Conservation (phyloP, 306 rosid species). For the Rubus parviflorus region DNA sequence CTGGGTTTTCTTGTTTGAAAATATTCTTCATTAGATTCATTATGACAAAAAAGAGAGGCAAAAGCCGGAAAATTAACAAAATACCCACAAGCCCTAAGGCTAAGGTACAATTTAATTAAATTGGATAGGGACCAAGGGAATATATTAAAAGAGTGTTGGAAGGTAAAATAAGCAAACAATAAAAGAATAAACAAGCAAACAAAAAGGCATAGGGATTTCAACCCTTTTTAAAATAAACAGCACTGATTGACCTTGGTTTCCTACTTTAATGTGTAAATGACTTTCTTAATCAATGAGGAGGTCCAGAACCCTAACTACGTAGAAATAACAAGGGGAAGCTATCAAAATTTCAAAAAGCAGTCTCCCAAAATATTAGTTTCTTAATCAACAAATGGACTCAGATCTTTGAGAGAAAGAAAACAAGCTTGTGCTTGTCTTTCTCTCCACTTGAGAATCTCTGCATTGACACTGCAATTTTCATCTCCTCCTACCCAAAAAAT, state of each 20-base stretch:
- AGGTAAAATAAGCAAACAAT: slow-evolving; percentile 27
- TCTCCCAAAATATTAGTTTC: slow-evolving; percentile 43
- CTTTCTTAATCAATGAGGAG: slow-evolving; percentile 36
- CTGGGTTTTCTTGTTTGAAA: background rate
- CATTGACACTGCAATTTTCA: slow-evolving; percentile 45
- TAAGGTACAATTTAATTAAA: slow-evolving; percentile 25
- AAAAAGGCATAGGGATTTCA: slow-evolving; percentile 36
- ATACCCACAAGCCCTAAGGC: slow-evolving; percentile 6
- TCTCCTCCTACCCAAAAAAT: slow-evolving; percentile 26
- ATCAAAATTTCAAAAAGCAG: slow-evolving; percentile 77
- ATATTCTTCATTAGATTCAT: background rate
- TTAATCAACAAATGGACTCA: slow-evolving; percentile 48
- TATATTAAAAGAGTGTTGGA: slow-evolving; percentile 16
- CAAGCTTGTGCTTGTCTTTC: slow-evolving; percentile 81
- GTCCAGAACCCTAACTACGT: slow-evolving; percentile 47
- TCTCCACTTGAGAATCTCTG: slow-evolving; percentile 63
- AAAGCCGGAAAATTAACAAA: too few species aligned
- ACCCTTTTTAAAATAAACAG: slow-evolving; percentile 43
- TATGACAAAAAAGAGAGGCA: background rate
- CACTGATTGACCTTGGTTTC: slow-evolving; percentile 79
- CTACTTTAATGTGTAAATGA: slow-evolving; percentile 29
- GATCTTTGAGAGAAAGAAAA: slow-evolving; percentile 51
- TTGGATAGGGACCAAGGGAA: slow-evolving; percentile 26
- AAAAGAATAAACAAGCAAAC: slow-evolving; percentile 21
- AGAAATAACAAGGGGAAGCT: slow-evolving; percentile 71